Base-by-base conservation (phyloP, 2,329 filamentous ascomycete genomes). In the Arthrobotrys sphaeroides region DNA sequence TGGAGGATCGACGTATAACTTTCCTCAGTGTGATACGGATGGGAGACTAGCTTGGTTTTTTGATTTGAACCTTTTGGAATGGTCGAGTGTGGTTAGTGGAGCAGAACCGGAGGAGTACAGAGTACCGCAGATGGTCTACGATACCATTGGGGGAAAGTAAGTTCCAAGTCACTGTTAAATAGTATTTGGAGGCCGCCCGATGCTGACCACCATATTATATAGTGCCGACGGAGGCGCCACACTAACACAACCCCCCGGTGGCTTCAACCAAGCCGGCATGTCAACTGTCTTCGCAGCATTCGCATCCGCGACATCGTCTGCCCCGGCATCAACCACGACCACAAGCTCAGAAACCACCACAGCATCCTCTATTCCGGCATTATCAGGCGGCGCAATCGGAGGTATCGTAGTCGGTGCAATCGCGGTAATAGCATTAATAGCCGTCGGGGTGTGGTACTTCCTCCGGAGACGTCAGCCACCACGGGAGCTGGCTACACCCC, bases 211-310 rank as follows among this genome's bases (percentile, higher is more conserved):
- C 7, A 22, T 12, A 31, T n/a, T 31, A 12, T 53, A 57, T 57
- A 74, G 70, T 47, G 70, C 62, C 6, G 49, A 74, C 10, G 70
- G 70, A 26, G 70, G 70, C 31, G 70, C 70, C 18, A 74, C 70
- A 38, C 43, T 74, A 5, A 74, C 62, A 26, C 40, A 67, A 43
- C 70, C 70, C 2, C 70, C 70, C 10, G 70, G 70, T 6, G 70
- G 70, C 20, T 74, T 67, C 45, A 67, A 67, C 55, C 70, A 74
- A 68, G 36, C 61, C 20, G 62, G 53, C 16, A 66, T 74, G 42
- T 60, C 70, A 5, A 68, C 70, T 1, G 70, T 74, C 18, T 74
- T 74, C 24, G 70, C 70, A 13, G 61, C 70, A 38, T 74, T 74
- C 62, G 53, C 68, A 42, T 24, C 59, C 20, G 18, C 38, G 10